Evolutionary conservation across 2,329 filamentous ascomycete genomes (phyloP), one percentile per base, ranked within the genome.

Genomic region (Fusarium sp.): DNA sequence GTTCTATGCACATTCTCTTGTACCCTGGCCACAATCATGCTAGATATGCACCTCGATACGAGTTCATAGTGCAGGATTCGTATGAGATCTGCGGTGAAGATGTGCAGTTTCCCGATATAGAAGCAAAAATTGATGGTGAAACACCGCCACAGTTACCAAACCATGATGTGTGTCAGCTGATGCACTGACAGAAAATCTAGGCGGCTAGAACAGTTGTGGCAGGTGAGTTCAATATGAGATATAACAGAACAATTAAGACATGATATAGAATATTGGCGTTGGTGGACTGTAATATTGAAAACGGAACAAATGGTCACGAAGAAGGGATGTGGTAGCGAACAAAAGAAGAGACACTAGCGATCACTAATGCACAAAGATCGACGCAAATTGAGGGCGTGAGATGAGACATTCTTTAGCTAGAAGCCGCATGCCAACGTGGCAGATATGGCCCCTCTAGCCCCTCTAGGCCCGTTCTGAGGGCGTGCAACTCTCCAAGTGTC

Each of bases 61-160:
- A 41, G 52, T 38, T 49, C 22, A 36, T 49, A 39, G 35, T 55
- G 24, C 67, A 60, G 52, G 57, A 47, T 42, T 74, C 59, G 55
- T 59, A 69, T 59, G 45, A 39, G 42, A 58, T 60, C 58, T 58
- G 58, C 52, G 24, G 51, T 70, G 60, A 62, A 63, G 49, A 56
- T 54, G 56, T 41, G 41, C n/a, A 51, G 42, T 57, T 59, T 73
- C 73, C 71, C 45, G 58, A 77, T 71, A 75, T 77, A 77, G 75
- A 77, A 77, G 44, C 59, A n/a, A 6, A 35, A 57, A 36, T n/a
- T 20, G 26, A 68, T 47, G 51, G 58, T 74, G 59, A 72, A 60
- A 72, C 74, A 75, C 71, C 47, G 73, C 75, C 71, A 62, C 75
- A 31, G 48, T 44, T 67, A 56, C 72, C 45, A 56, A 63, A 66